Evolutionary conservation across 2,329 filamentous ascomycete species (phyloP), one percentile per base, ranked within the genome.

Genomic region (Colletotrichum euphorbiae): DNA sequence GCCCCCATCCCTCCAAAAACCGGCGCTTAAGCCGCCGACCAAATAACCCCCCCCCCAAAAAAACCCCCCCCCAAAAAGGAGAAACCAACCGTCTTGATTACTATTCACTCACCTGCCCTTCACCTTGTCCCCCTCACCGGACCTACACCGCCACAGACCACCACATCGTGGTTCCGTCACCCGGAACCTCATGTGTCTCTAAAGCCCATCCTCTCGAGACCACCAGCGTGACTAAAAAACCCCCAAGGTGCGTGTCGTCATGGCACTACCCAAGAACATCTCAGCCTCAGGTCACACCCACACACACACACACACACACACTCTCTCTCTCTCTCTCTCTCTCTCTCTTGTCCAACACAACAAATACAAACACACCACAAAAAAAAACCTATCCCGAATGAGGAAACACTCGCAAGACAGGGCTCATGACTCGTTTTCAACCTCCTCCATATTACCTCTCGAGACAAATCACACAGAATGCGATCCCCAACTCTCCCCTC

Each of bases 131-230:
- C 6, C 6, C 43, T 59, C 56, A 59, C 56, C 56, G 56, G 56
- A 50, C 33, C 56, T 50, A 59, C 45, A 59, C 56, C 56, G 43
- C 56, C 56, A n/a, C 55, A n/a, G 17, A 36, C 17, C 56, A 17
- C 24, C 55, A 58, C n/a, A 28, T 28, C 7, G 28, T 28, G 6
- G 28, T 8, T 17, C 17, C 51, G 51, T 55, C 19, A 8, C 9
- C 24, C 31, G 9, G 38, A 56, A 40, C 19, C 7, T 15, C 36
- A 19, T 28, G 12, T 24, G 19, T 56, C 38, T 12, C 36, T 38
- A 15, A 38, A 56, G 7, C 52, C 9, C 19, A 40, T 36, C 45
- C 45, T 48, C 3, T 13, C 36, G 36, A 38, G 36, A 38, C 36
- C 36, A 38, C 36, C 36, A 38, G 36, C 36, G 15, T 11, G 36